Evolutionary conservation across 768 basidiomycete genomes (phyloP).

Genomic region (Lactifluus hygrophoroides): DNA sequence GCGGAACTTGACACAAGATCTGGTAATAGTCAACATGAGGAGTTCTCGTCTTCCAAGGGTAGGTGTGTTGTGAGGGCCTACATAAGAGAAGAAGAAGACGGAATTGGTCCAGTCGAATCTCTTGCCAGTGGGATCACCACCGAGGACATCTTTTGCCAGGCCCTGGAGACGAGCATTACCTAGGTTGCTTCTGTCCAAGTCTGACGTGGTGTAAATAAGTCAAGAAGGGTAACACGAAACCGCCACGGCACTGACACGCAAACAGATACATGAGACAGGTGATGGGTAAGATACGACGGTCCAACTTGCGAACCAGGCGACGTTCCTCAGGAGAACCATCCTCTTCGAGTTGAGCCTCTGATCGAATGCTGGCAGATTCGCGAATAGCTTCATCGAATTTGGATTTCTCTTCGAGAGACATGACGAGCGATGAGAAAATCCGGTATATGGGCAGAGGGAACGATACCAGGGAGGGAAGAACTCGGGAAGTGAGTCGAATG

Average conservation of each 20-base stretch:
- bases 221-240: not conserved
- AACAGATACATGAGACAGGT: slow-evolving; percentile 68
- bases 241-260: slow-evolving; percentile 45
- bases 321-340: slow-evolving; percentile 34
- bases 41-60: not conserved
- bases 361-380: not conserved
- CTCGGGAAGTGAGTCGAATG: not conserved
- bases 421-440: not conserved
- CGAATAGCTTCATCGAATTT: not conserved
- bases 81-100: slow-evolving; percentile 74
- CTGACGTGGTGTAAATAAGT: slow-evolving; percentile 16
- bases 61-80: slow-evolving; percentile 24
- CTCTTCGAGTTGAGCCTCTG: not conserved
- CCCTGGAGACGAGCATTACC: slow-evolving; percentile 76
- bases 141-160: slow-evolving; percentile 51
- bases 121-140: slow-evolving; percentile 57
- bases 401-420: slow-evolving; percentile 1
- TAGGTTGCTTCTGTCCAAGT: slow-evolving; percentile 69
- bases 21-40: slow-evolving; percentile 23
- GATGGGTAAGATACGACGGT: slow-evolving; percentile 59
- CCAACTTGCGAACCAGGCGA: slow-evolving; percentile 54
- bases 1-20: slow-evolving; percentile 66
- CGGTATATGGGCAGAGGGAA: not conserved
- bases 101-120: slow-evolving; percentile 77
- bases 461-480: not conserved